Evolutionary conservation across 2,329 filamentous ascomycete species (phyloP).

Genomic region (Colletotrichum siamense): DNA sequence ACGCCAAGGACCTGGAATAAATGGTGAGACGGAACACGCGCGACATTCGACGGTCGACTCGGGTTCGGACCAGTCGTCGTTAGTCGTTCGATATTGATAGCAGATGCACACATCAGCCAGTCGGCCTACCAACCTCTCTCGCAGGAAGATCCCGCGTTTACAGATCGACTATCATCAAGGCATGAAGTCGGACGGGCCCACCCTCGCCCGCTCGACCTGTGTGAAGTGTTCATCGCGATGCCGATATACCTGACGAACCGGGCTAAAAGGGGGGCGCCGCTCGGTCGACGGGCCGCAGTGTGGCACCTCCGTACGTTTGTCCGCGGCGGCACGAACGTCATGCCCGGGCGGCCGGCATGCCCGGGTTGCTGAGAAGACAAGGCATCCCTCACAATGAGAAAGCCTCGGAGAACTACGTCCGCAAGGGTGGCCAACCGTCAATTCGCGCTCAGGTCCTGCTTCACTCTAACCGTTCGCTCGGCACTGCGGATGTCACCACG

Average conservation of each 20-base stretch:
- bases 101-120: neutral
- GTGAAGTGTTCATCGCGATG: conserved; percentile 1
- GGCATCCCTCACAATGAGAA: neutral
- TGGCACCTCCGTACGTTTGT: conserved; percentile 9
- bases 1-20: neutral
- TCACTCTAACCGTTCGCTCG: neutral
- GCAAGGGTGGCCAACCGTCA: neutral
- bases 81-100: neutral
- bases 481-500: neutral
- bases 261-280: neutral
- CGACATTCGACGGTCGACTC: neutral
- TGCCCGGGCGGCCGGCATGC: conserved; percentile 6
- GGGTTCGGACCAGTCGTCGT: neutral
- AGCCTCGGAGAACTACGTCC: neutral
- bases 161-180: neutral
- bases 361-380: neutral
- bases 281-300: neutral
- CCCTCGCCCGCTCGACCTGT: neutral
- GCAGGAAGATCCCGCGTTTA: neutral
- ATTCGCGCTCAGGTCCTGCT: neutral
- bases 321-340: neutral
- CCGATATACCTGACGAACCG: neutral
- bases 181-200: neutral
- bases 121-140: neutral
- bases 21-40: neutral